A percentile compares a stretch with the other conserved stretches of the same genome.
Conservation (phyloP, 2,329 filamentous ascomycete species). For the Fusarium sp. region DNA sequence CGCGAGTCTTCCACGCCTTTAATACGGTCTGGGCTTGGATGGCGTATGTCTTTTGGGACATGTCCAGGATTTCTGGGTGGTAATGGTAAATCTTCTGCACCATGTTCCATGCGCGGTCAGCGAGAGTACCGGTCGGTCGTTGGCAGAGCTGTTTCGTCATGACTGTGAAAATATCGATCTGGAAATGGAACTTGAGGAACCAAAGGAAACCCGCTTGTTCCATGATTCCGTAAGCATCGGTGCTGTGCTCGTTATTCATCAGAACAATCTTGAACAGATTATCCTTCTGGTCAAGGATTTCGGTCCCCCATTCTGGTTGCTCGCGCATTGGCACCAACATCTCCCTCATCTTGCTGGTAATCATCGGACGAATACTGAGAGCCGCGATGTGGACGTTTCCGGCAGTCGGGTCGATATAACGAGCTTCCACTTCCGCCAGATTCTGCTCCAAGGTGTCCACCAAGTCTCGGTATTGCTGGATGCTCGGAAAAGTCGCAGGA, state of each 20-base stretch:
- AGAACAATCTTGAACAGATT: constrained; percentile 70
- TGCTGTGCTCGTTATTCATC: constrained; percentile 63
- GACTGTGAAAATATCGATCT: constrained; percentile 70
- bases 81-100: constrained; percentile 64
- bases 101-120: constrained; percentile 68
- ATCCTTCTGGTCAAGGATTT: constrained; percentile 65
- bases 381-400: constrained; percentile 69
- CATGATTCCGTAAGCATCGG: constrained; percentile 61
- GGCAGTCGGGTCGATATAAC: constrained; percentile 66
- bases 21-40: constrained; percentile 65
- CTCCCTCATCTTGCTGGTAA: constrained; percentile 65
- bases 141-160: constrained; percentile 68
- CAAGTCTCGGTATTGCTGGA: constrained; percentile 61
- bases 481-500: constrained; percentile 45
- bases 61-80: constrained; percentile 67
- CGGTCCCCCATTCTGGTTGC: constrained; percentile 65
- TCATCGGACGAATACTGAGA: constrained; percentile 61
- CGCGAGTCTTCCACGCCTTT: constrained; percentile 68
- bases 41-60: constrained; percentile 61
- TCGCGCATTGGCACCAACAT: constrained; percentile 64
- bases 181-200: constrained; percentile 70
- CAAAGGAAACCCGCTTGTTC: constrained; percentile 67
- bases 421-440: constrained; percentile 63
- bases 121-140: constrained; percentile 64
- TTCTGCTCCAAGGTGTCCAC: constrained; percentile 61